Evolutionary conservation across 495 filamentous ascomycete species (phyloP).

Genomic region (Cladorrhinum samala): DNA sequence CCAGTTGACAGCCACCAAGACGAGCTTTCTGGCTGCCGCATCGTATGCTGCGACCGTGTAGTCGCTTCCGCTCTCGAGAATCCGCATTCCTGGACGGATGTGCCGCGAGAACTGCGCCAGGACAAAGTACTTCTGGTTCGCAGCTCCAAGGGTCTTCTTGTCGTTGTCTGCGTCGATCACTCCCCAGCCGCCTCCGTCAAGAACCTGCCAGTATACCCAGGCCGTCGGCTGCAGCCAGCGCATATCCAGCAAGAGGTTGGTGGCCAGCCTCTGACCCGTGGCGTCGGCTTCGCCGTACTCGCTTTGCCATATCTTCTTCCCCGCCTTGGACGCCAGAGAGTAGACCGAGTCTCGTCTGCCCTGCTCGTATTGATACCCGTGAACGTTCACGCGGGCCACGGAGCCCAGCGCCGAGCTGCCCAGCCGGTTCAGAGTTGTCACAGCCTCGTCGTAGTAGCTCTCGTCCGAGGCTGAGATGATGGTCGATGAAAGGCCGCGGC

Average conservation of each 20-base stretch:
- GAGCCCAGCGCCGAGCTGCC: constrained; percentile 15
- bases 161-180: constrained; percentile 30
- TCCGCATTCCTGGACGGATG: constrained; percentile 30
- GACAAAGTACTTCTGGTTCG: constrained; percentile 33
- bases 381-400: constrained; percentile 32
- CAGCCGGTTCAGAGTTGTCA: constrained; percentile 25
- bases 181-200: constrained; percentile 33
- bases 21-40: constrained; percentile 20
- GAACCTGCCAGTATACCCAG: constrained; percentile 38
- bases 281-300: constrained; percentile 36
- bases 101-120: constrained; percentile 34
- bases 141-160: constrained; percentile 15
- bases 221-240: constrained; percentile 33
- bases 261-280: constrained; percentile 24
- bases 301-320: constrained; percentile 35
- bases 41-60: constrained; percentile 34
- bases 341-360: constrained; percentile 25
- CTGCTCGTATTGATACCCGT: constrained; percentile 31
- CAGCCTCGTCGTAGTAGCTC: constrained; percentile 26
- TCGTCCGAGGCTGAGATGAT: constrained; percentile 29
- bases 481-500: constrained; percentile 19
- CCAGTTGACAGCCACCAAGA: constrained; percentile 36
- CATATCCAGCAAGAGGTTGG: constrained; percentile 32
- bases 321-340: constrained; percentile 9
- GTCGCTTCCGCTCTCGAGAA: constrained; percentile 29